phyloP scores from a whole-genome alignment of 352 stramenopile species.

The Globisporangium radiosum region DNA sequence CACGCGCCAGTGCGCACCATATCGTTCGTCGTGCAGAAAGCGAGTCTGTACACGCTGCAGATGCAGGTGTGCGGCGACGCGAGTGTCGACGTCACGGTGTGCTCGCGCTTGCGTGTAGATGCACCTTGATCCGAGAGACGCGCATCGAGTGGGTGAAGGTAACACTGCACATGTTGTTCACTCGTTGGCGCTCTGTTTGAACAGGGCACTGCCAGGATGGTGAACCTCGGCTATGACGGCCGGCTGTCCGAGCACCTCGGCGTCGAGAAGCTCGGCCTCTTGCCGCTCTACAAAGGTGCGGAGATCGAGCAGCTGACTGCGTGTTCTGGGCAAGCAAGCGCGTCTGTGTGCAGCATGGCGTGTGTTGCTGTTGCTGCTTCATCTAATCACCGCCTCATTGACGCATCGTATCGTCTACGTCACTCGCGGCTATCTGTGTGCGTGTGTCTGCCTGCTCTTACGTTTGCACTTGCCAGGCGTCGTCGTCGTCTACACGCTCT shows the following conservation, averaged over 20 bases:
- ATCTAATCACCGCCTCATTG: too few relatives aligned
- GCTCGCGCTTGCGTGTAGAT: background rate
- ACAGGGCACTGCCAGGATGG: constrained; percentile 35
- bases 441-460: background rate
- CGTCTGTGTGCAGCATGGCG: too few relatives aligned
- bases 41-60: constrained; percentile 31
- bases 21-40: constrained; percentile 1
- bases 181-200: background rate
- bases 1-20: background rate
- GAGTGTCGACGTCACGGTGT: constrained; percentile 41
- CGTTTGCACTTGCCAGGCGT: constrained; percentile 18
- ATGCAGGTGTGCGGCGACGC: constrained; percentile 45
- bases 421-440: background rate
- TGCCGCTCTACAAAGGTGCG: constrained; percentile 52
- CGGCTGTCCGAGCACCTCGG: constrained; percentile 52
- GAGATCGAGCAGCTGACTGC: background rate
- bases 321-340: too few relatives aligned
- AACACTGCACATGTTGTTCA: background rate
- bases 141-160: background rate
- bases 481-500: constrained; percentile 32
- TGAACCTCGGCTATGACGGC: constrained; percentile 49
- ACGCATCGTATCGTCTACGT: too few relatives aligned
- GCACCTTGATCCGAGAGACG: too few relatives aligned
- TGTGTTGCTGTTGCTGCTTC: too few relatives aligned
- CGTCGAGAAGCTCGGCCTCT: constrained; percentile 48